Evolutionary conservation across 495 filamentous ascomycete species (phyloP), one percentile per base, ranked within the genome.

Genomic region (Annulohypoxylon maeteangense): DNA sequence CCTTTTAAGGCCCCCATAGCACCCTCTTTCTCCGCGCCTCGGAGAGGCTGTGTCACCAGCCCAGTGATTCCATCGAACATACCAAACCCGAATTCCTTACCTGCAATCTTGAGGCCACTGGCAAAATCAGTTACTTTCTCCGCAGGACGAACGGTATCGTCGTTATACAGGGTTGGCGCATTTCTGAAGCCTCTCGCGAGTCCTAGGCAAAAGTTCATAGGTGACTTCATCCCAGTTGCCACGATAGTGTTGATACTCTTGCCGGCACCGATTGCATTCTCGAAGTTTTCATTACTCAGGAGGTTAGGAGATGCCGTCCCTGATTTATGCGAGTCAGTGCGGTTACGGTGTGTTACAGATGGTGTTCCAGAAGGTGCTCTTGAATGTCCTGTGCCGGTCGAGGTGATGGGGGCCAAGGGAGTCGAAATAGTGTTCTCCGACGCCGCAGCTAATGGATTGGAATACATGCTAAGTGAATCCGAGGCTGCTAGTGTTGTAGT

Each of bases 141-240:
- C 0, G 82, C 80, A 12, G 87, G 85, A 12, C 88, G 85, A 3
- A 97, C 89, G 48, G 86, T 93, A 5, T 89, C 85, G 68, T 93
- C 92, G 44, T 92, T 89, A 65, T 95, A 95, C 1, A 96, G 78
- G 60, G 87, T 90, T 0, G 93, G 92, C 0, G 88, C 89, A 74
- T 96, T 97, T 76, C 96, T 91, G 69, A 97, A 96, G 7, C 93
- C 93, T 77, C 90, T 91, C 0, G 93, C 89, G 2, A 97, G 75
- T 12, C 88, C 90, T 42, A 96, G 81, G 11, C 92, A 90, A 62
- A 95, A 87, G 67, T 96, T 93, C 81, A 93, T 90, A 0, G 93
- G 93, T 0, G 90, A 89, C 78, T 90, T 88, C 57, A 94, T 78
- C n/a, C 88, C 86, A 16, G 90, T 88, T 32, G 85, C 85, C 4